These are phyloP conservation scores for Naganishia kalamii DNA, from an alignment of 768 basidiomycete genomes.

Conservation along the genomic window DNA sequence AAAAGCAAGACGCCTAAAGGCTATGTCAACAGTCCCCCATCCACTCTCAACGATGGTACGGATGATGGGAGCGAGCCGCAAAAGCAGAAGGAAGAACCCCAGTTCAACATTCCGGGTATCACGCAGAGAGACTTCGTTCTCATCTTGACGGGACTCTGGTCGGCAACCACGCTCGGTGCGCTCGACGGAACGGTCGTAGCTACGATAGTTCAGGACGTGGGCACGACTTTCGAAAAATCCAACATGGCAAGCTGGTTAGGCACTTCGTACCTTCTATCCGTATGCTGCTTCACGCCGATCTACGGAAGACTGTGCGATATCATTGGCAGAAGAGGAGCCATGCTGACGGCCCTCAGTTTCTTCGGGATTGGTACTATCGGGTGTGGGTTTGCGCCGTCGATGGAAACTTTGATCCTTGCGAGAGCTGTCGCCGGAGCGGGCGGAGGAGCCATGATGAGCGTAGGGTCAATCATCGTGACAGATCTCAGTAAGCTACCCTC, in stretches of 20 bases:
- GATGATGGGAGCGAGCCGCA: too few species aligned
- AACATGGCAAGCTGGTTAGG: slow-evolving; percentile 41
- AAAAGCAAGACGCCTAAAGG: neutral
- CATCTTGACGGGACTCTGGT: slow-evolving; percentile 17
- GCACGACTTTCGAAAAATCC: slow-evolving; percentile 26
- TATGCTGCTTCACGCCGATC: slow-evolving; percentile 61
- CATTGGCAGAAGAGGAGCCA: slow-evolving; percentile 65
- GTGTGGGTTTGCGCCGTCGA: slow-evolving; percentile 79
- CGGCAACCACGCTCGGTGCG: slow-evolving; percentile 9
- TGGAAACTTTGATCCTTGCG: slow-evolving; percentile 72
- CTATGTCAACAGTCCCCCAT: neutral
- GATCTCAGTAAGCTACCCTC: slow-evolving; percentile 21
- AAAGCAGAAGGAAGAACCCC: neutral
- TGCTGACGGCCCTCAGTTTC: slow-evolving; percentile 72
- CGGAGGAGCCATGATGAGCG: slow-evolving; percentile 54
- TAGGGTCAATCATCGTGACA: slow-evolving; percentile 22
- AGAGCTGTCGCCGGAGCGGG: slow-evolving; percentile 86
- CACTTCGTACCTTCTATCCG: slow-evolving; percentile 36
- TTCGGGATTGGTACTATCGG: slow-evolving; percentile 55
- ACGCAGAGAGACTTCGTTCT: slow-evolving; percentile 17
- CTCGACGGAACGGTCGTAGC: slow-evolving; percentile 23
- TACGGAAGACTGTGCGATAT: slow-evolving; percentile 47
- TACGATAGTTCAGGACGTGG: slow-evolving; percentile 23
- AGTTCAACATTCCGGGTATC: slow-evolving; percentile 22
- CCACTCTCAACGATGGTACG: neutral